A percentile compares a stretch with the other conserved stretches of the same genome.
Evolutionary conservation across 345 rosid genomes (phyloP).

Genomic region (Murraya koenigii): DNA sequence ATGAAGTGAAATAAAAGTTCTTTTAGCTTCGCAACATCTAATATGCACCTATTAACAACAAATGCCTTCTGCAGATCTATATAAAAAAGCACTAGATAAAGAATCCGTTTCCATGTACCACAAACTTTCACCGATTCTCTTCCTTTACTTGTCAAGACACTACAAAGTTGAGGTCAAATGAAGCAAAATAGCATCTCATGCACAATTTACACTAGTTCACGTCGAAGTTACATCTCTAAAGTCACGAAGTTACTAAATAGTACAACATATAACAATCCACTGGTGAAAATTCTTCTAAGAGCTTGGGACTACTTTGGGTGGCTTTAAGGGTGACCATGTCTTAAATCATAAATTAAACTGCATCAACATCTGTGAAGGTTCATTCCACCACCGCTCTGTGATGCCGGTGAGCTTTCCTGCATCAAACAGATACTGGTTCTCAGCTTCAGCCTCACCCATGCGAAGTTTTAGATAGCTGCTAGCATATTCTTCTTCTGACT

Average conservation of each 20-base stretch:
- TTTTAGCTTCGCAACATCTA: not conserved
- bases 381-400: conserved; percentile 57
- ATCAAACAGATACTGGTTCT: conserved; percentile 92
- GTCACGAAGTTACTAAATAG: conserved; percentile 5
- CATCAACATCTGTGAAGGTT: conserved; percentile 65
- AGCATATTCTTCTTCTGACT: conserved; percentile 93
- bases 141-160: not conserved
- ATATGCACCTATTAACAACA: not conserved
- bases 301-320: too few relatives aligned
- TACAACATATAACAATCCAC: not conserved
- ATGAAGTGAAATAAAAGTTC: not conserved
- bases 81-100: not conserved
- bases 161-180: conserved; percentile 4
- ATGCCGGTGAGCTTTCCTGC: conserved; percentile 72
- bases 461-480: conserved; percentile 80
- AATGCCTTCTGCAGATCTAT: not conserved
- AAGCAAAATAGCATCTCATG: conserved; percentile 24
- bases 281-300: conserved; percentile 23
- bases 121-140: not conserved
- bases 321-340: too few relatives aligned
- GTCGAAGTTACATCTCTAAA: conserved; percentile 12
- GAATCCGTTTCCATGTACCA: not conserved
- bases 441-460: conserved; percentile 96
- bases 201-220: conserved; percentile 9
- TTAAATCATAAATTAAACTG: conserved; percentile 60